phyloP scores from a whole-genome alignment of 352 stramenopile genomes.

The Globisporangium takayamanum region DNA sequence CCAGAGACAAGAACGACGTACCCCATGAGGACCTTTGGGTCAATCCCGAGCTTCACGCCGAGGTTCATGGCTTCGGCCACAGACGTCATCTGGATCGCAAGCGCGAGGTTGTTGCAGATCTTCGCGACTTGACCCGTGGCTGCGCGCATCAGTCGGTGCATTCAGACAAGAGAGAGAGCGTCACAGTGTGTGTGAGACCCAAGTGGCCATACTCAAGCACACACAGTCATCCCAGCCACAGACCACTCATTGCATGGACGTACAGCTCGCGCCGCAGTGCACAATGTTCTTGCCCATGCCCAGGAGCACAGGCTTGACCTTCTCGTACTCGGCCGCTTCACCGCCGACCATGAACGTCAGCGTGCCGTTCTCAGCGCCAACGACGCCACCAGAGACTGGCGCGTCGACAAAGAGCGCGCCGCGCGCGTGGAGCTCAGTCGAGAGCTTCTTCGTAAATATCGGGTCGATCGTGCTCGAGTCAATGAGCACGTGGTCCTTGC shows the following conservation, averaged over 20 bases:
- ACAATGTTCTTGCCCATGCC: conserved; percentile 94
- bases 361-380: conserved; percentile 92
- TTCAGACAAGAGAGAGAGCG: not conserved
- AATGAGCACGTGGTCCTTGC: conserved; percentile 84
- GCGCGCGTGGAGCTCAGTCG: conserved; percentile 42
- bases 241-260: conserved; percentile 21
- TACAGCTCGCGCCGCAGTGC: conserved; percentile 89
- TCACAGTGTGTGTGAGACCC: not conserved
- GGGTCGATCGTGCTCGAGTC: conserved; percentile 96
- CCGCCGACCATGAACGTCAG: conserved; percentile 98
- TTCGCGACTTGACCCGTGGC: conserved; percentile 88
- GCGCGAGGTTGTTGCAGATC: conserved; percentile 97
- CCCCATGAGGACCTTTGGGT: conserved; percentile 89
- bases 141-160: conserved; percentile 10
- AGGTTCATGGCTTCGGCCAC: conserved; percentile 96
- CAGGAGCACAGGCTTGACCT: conserved; percentile 76
- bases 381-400: conserved; percentile 95
- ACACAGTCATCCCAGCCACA: conserved; percentile 1
- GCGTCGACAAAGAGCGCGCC: conserved; percentile 89
- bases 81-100: conserved; percentile 96
- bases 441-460: conserved; percentile 87
- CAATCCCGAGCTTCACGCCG: conserved; percentile 91
- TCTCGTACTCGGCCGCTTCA: conserved; percentile 46
- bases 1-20: conserved; percentile 11
- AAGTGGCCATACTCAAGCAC: conserved; percentile 8